Percentiles rank a stretch among this genome's conserved stretches.
phyloP scores from a whole-genome alignment of 176 grass and related monocot genomes.

The Pontederia crassipes region DNA sequence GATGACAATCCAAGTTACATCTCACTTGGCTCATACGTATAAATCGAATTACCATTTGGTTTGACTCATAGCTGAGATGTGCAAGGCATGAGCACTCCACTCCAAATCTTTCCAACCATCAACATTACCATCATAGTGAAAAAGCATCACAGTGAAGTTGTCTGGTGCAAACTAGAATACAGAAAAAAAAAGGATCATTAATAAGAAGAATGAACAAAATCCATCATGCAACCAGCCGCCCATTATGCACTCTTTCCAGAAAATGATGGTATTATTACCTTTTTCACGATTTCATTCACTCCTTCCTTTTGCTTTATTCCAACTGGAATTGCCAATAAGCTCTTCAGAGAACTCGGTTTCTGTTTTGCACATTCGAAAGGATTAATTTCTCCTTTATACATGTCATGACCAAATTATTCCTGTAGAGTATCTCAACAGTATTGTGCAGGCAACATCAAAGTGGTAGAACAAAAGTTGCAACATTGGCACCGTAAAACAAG shows the following conservation, averaged over 20 bases:
- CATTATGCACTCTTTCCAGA: too few relatives aligned
- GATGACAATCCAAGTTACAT: not conserved
- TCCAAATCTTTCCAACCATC: not conserved
- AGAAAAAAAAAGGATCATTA: not conserved
- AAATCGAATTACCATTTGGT: not conserved
- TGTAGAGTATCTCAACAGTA: not conserved
- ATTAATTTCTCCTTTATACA: not conserved
- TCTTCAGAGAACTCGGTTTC: not conserved
- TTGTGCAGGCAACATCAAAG: too few relatives aligned
- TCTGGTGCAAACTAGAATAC: not conserved
- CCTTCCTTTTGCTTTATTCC: not conserved
- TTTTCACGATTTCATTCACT: not conserved
- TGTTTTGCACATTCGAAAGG: not conserved
- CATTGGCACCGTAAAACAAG: too few relatives aligned
- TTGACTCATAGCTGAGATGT: not conserved
- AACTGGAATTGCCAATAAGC: not conserved
- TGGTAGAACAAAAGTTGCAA: too few relatives aligned
- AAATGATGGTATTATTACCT: not conserved
- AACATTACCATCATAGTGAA: not conserved
- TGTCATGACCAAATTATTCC: not conserved
- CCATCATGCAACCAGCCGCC: too few relatives aligned
- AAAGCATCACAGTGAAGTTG: conserved; percentile 1
- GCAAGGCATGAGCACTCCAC: not conserved
- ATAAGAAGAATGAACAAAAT: not conserved
- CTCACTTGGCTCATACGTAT: not conserved